phyloP scores from a whole-genome alignment of 139 green algal species.

The Coelastrella sp. region DNA sequence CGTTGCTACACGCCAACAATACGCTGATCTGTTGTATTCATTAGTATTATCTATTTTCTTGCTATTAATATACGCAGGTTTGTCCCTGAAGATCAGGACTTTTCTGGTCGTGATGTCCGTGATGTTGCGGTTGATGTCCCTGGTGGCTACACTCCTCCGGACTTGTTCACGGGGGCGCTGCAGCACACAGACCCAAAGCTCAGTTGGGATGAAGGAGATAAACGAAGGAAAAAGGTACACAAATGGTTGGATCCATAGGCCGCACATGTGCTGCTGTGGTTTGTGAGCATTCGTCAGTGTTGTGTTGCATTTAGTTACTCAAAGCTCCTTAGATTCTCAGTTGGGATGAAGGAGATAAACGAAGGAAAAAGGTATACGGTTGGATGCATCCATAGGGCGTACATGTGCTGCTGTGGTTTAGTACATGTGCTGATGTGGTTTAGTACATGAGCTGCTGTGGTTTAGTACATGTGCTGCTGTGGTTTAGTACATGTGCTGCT shows the following conservation, averaged over 20 bases:
- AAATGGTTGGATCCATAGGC: not conserved
- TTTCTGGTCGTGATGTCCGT: conserved; percentile 73
- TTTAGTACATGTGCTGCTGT: not conserved
- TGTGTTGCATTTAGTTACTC: conserved; percentile 51
- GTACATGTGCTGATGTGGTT: not conserved
- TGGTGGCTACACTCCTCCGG: conserved; percentile 82
- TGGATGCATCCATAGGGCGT: not conserved
- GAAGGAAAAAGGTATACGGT: conserved; percentile 67
- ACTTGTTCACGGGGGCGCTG: conserved; percentile 84
- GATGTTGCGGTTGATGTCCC: conserved; percentile 78
- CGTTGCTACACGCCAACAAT: too few species aligned
- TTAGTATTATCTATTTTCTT: not conserved
- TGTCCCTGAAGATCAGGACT: conserved; percentile 86
- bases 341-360: conserved; percentile 92
- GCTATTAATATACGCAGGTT: conserved; percentile 59
- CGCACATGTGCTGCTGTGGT: too few species aligned
- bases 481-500: not conserved
- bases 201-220: conserved; percentile 94
- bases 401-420: not conserved
- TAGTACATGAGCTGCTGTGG: not conserved
- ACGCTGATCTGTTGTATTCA: not conserved
- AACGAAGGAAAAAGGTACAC: conserved; percentile 70
- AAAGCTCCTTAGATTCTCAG: conserved; percentile 75
- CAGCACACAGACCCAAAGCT: conserved; percentile 94
- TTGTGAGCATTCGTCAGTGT: too few species aligned